A percentile compares a stretch with the other conserved stretches of the same genome.
phyloP scores from a whole-genome alignment of 441 rosid genomes.

The Bocquillonia castaneifolia region DNA sequence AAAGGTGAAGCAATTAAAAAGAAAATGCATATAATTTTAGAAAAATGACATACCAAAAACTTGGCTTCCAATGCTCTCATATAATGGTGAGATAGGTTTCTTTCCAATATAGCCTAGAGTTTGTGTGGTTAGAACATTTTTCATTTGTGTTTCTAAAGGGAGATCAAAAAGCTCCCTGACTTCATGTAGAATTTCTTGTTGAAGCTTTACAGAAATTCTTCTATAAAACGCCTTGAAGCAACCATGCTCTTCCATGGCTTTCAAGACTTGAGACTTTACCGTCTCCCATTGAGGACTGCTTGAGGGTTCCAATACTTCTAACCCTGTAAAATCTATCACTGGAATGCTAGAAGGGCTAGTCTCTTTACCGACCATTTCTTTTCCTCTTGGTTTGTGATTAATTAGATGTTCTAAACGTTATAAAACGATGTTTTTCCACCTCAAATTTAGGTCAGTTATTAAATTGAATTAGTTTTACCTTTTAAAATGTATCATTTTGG shows the following conservation, averaged over 20 bases:
- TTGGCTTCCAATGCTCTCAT: conserved; percentile 28
- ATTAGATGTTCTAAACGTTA: no score
- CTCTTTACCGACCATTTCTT: background rate
- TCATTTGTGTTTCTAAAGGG: conserved; percentile 24
- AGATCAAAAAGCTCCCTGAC: conserved; percentile 31
- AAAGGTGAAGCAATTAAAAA: background rate
- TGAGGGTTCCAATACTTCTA: conserved; percentile 9
- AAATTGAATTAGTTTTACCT: no score
- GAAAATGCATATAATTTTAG: background rate
- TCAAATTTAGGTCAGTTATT: no score
- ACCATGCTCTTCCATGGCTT: conserved; percentile 27
- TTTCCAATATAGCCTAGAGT: conserved; percentile 29
- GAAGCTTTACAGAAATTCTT: conserved; percentile 16
- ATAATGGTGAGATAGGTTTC: conserved; percentile 24
- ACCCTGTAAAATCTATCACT: conserved; percentile 21
- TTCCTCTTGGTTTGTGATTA: no score
- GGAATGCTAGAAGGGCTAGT: conserved; percentile 20
- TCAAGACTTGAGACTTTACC: conserved; percentile 21
- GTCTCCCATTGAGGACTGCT: conserved; percentile 18
- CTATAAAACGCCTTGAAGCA: conserved; percentile 28
- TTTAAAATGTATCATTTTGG: no score
- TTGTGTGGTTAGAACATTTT: conserved; percentile 20
- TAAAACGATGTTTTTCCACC: no score
- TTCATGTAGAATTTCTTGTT: no score
- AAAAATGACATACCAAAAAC: conserved; percentile 18